A percentile compares a stretch with the other conserved stretches of the same genome.
phyloP scores from a whole-genome alignment of 495 filamentous ascomycete genomes.

The Daldinia caldariorum region DNA sequence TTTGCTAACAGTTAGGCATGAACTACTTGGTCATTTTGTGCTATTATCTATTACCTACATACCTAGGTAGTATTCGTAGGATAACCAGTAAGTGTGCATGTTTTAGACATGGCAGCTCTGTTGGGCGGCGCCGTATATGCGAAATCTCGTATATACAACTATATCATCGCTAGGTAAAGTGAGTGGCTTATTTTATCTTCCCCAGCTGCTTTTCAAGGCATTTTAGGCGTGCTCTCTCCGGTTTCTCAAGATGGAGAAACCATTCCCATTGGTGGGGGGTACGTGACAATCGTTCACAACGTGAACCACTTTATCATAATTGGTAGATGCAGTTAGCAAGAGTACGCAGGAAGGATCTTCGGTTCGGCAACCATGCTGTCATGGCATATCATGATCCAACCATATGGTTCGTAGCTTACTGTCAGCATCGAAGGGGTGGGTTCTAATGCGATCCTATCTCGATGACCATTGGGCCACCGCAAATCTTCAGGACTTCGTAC shows the following conservation, averaged over 20 bases:
- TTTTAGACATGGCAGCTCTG: constrained; percentile 1
- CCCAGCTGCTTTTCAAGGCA: background rate
- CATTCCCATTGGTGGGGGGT: constrained; percentile 5
- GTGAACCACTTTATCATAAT: constrained; percentile 11
- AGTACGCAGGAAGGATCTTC: constrained; percentile 30
- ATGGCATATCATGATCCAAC: constrained; percentile 33
- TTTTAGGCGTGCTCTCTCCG: background rate
- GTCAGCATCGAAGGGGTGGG: constrained; percentile 12
- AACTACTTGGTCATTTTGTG: background rate
- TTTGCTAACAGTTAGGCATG: background rate
- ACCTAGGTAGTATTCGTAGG: background rate
- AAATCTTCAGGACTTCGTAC: background rate
- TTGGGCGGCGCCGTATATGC: background rate
- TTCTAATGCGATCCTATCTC: background rate
- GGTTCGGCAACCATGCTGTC: constrained; percentile 18
- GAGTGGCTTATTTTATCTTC: background rate
- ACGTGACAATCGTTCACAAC: constrained; percentile 5
- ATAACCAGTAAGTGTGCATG: constrained; percentile 3
- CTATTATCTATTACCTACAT: background rate
- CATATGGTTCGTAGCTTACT: constrained; percentile 23
- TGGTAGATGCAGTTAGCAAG: constrained; percentile 2
- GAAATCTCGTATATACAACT: constrained; percentile 3
- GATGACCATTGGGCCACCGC: constrained; percentile 15
- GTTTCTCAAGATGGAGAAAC: background rate
- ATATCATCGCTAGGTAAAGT: background rate